Evolutionary conservation across 768 basidiomycete genomes (phyloP).

Genomic region (Hericium rajendrae): DNA sequence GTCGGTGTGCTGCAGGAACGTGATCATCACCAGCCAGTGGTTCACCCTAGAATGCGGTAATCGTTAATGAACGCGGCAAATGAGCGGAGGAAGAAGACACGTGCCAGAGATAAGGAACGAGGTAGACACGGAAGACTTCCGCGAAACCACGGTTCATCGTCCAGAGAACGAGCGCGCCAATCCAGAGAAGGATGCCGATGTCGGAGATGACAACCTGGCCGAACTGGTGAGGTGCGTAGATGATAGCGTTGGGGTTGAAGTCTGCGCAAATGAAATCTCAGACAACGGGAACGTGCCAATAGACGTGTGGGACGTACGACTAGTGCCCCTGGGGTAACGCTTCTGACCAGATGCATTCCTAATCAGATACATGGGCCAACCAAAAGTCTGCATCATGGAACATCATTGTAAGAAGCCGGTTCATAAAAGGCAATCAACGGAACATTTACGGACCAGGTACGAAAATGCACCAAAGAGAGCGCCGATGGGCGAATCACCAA

Average conservation of each 20-base stretch:
- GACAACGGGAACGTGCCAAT: background rate
- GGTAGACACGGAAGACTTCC: conserved; percentile 69
- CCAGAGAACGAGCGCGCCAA: conserved; percentile 46
- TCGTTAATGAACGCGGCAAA: background rate
- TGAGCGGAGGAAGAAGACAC: background rate
- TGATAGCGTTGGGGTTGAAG: conserved; percentile 66
- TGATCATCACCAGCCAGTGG: conserved; percentile 95
- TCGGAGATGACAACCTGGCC: conserved; percentile 74
- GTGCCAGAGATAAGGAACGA: conserved; percentile 82
- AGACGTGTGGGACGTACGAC: conserved; percentile 43
- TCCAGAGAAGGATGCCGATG: conserved; percentile 69
- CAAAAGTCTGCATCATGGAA: conserved; percentile 41
- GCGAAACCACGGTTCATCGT: conserved; percentile 55
- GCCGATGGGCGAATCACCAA: conserved; percentile 85
- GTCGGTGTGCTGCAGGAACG: conserved; percentile 98
- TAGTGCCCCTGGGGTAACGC: conserved; percentile 69
- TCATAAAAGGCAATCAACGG: background rate
- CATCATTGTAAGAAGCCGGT: background rate
- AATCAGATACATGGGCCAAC: conserved; percentile 81
- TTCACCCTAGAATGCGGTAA: conserved; percentile 44
- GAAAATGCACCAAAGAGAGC: conserved; percentile 41
- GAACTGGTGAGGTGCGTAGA: conserved; percentile 80
- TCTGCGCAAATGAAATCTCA: conserved; percentile 29
- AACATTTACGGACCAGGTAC: conserved; percentile 44
- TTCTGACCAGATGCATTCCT: conserved; percentile 80